phyloP scores from a whole-genome alignment of 768 basidiomycete genomes.

The Rhodotorula graminis region DNA sequence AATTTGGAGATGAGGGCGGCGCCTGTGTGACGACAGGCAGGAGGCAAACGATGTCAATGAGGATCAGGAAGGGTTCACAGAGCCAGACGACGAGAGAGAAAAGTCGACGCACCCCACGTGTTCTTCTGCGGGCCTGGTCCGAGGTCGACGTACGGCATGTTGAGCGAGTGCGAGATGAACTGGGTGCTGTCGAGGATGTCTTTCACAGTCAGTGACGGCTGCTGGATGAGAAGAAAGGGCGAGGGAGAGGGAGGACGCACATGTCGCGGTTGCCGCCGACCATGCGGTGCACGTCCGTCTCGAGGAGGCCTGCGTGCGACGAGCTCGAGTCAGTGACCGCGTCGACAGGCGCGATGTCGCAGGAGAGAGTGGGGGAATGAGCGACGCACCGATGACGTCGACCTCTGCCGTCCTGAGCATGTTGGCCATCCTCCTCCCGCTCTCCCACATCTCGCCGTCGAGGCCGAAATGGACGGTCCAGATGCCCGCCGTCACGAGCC shows the following conservation, averaged over 20 bases:
- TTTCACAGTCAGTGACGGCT: no score
- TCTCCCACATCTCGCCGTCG: conserved; percentile 59
- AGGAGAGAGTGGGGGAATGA: no score
- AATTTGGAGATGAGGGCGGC: conserved; percentile 53
- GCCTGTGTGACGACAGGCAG: no score
- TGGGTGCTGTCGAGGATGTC: conserved; percentile 63
- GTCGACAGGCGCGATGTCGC: neutral
- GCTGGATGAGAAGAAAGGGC: no score
- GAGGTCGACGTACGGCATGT: conserved; percentile 75
- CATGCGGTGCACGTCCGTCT: conserved; percentile 72
- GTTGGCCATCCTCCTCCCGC: conserved; percentile 63
- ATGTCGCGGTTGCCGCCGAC: conserved; percentile 82
- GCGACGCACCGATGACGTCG: conserved; percentile 63
- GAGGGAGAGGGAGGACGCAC: conserved; percentile 49
- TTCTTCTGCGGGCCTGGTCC: conserved; percentile 75
- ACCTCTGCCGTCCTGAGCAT: conserved; percentile 71
- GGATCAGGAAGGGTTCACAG: no score
- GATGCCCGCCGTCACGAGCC: conserved; percentile 74
- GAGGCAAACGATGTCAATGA: no score
- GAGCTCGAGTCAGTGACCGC: neutral
- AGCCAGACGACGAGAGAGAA: neutral
- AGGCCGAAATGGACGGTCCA: conserved; percentile 91
- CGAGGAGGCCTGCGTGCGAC: conserved; percentile 53
- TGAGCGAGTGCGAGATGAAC: conserved; percentile 67
- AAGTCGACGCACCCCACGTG: conserved; percentile 16